phyloP scores from a whole-genome alignment of 768 basidiomycete genomes.

The Macrolepiota dolichaula region DNA sequence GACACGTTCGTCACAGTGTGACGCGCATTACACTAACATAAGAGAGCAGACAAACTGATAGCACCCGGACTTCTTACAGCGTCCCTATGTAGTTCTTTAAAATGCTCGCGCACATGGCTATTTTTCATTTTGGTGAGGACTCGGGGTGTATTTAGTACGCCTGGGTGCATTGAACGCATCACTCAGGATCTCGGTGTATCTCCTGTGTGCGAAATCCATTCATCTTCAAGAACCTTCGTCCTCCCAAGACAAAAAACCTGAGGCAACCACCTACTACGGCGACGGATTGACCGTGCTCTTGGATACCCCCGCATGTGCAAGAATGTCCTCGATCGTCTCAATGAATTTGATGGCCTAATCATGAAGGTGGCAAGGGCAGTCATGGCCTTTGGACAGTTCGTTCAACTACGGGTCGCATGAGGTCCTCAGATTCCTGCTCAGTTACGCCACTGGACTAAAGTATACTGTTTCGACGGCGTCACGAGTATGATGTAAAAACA shows the following conservation, averaged over 20 bases:
- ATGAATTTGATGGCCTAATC: slow-evolving; percentile 97
- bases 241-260: slow-evolving; percentile 59
- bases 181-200: slow-evolving; percentile 91
- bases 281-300: slow-evolving; percentile 92
- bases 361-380: slow-evolving; percentile 83
- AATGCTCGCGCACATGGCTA: too few species aligned
- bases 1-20: too few species aligned
- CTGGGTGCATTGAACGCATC: slow-evolving; percentile 92
- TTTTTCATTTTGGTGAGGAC: too few species aligned
- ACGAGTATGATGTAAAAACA: slow-evolving; percentile 99
- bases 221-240: slow-evolving; percentile 76
- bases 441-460: slow-evolving; percentile 94
- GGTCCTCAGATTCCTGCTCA: slow-evolving; percentile 90
- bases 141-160: too few species aligned
- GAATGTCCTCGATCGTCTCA: slow-evolving; percentile 93
- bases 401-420: slow-evolving; percentile 98
- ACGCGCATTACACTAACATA: too few species aligned
- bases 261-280: slow-evolving; percentile 91
- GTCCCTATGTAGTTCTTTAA: too few species aligned
- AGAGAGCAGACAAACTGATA: too few species aligned
- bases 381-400: slow-evolving; percentile 95
- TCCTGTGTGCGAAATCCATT: slow-evolving; percentile 90
- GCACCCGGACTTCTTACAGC: too few species aligned
- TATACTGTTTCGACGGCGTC: slow-evolving; percentile 97
- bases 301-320: slow-evolving; percentile 96